Evolutionary conservation across 441 rosid species (phyloP).

Genomic region (Capsella rubella): DNA sequence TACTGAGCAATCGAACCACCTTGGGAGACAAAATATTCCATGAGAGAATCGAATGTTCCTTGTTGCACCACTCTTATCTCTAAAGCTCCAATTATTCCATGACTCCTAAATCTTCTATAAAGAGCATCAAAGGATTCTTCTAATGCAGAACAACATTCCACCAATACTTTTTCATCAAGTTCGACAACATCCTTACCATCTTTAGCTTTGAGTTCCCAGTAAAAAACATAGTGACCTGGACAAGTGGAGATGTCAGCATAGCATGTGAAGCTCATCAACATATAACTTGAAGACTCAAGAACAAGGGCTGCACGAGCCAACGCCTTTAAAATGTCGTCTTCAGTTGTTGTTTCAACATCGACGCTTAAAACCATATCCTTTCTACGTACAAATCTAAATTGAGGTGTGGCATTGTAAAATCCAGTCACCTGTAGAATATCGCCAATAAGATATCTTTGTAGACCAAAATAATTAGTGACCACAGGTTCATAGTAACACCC

Average conservation of each 20-base stretch:
- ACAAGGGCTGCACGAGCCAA: neutral
- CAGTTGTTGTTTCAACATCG: conserved; percentile 59
- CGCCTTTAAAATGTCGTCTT: neutral
- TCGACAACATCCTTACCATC: neutral
- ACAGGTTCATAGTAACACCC: conserved; percentile 2
- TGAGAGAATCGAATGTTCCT: conserved; percentile 18
- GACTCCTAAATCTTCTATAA: neutral
- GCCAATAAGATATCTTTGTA: conserved; percentile 56
- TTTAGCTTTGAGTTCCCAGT: conserved; percentile 23
- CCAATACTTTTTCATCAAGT: neutral
- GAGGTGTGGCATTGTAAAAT: conserved; percentile 69
- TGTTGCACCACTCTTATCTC: conserved; percentile 27
- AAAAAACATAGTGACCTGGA: conserved; percentile 3
- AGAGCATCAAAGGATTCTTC: neutral
- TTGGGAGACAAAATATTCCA: neutral
- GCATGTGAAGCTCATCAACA: conserved; percentile 11
- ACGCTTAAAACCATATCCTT: conserved; percentile 69
- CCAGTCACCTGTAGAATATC: conserved; percentile 71
- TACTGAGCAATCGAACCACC: neutral
- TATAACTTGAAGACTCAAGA: neutral
- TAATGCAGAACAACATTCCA: neutral
- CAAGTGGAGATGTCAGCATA: neutral
- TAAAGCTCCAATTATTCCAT: neutral
- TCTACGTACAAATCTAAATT: conserved; percentile 63
- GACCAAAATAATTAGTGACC: neutral